These are phyloP conservation scores for Lachnellula occidentalis DNA, from an alignment of 2,329 filamentous ascomycete genomes.

Conservation along the genomic window DNA sequence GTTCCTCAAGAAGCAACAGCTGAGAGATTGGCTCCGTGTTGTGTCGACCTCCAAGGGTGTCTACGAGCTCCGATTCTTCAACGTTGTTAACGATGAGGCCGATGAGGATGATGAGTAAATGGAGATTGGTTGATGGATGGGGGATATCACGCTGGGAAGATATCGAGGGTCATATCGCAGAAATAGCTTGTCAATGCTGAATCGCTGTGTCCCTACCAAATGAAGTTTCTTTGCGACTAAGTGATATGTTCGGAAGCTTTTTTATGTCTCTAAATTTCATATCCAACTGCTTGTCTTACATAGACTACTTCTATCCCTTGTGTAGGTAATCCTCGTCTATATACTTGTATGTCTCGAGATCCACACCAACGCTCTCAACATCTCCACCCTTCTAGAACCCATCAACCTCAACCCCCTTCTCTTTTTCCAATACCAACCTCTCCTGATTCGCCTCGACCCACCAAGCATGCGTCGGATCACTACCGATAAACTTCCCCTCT, in stretches of 20 bases:
- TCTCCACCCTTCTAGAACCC: slow-evolving; percentile 17
- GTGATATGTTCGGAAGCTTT: not conserved
- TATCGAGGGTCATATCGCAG: slow-evolving; percentile 9
- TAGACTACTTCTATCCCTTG: not conserved
- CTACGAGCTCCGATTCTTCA: slow-evolving; percentile 99
- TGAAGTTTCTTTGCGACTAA: not conserved
- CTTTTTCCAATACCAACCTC: slow-evolving; percentile 31
- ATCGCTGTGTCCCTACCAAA: slow-evolving; percentile 4
- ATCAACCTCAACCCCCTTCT: slow-evolving; percentile 27
- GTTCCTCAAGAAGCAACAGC: slow-evolving; percentile 99
- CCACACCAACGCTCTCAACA: not conserved
- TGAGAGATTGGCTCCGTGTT: slow-evolving; percentile 99
- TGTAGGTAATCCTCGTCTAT: not conserved
- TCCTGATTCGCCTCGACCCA: slow-evolving; percentile 47
- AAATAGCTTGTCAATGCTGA: slow-evolving; percentile 14
- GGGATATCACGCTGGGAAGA: slow-evolving; percentile 11
- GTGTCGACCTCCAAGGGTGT: slow-evolving; percentile 97
- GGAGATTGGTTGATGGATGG: slow-evolving; percentile 11
- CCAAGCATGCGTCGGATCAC: slow-evolving; percentile 48
- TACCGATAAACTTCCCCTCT: slow-evolving; percentile 36
- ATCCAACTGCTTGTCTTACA: not conserved
- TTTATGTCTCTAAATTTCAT: not conserved
- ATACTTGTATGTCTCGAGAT: not conserved
- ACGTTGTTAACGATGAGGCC: slow-evolving; percentile 96
- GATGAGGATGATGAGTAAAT: slow-evolving; percentile 98